Evolutionary conservation across 495 filamentous ascomycete species (phyloP).

Genomic region (Jackrogersella minutella): DNA sequence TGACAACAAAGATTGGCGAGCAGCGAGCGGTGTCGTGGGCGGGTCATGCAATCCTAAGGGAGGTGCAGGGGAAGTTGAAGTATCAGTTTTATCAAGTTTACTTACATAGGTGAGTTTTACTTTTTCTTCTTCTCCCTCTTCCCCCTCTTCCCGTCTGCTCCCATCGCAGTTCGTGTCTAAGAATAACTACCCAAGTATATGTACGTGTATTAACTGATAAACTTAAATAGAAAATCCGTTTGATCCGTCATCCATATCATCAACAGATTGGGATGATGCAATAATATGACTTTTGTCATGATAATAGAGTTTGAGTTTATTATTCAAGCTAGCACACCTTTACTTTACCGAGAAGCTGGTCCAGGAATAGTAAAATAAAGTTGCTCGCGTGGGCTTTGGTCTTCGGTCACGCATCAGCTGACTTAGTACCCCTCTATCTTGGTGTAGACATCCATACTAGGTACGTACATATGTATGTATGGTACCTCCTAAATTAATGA

Average conservation of each 20-base stretch:
- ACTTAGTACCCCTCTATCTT: conserved; percentile 20
- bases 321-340: conserved; percentile 4
- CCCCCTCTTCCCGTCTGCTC: too few relatives aligned
- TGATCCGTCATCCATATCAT: conserved; percentile 3
- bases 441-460: neutral
- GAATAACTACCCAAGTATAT: too few relatives aligned
- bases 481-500: too few relatives aligned
- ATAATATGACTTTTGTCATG: conserved; percentile 18
- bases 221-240: neutral
- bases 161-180: too few relatives aligned
- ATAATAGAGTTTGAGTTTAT: conserved; percentile 9
- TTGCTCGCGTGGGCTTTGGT: conserved; percentile 24
- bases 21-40: conserved; percentile 31
- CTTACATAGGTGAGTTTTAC: conserved; percentile 23
- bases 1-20: conserved; percentile 30
- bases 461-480: neutral
- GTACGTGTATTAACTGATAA: neutral
- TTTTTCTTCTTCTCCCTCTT: neutral
- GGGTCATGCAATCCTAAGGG: conserved; percentile 35
- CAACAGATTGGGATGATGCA: conserved; percentile 16
- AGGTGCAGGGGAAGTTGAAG: conserved; percentile 29
- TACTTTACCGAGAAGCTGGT: conserved; percentile 11
- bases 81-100: conserved; percentile 44
- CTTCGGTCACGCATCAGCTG: conserved; percentile 27
- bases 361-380: conserved; percentile 17